Evolutionary conservation across 1,139 yeast genomes (phyloP), one percentile per base, ranked within the genome.

Genomic region (Hansenula sp.): DNA sequence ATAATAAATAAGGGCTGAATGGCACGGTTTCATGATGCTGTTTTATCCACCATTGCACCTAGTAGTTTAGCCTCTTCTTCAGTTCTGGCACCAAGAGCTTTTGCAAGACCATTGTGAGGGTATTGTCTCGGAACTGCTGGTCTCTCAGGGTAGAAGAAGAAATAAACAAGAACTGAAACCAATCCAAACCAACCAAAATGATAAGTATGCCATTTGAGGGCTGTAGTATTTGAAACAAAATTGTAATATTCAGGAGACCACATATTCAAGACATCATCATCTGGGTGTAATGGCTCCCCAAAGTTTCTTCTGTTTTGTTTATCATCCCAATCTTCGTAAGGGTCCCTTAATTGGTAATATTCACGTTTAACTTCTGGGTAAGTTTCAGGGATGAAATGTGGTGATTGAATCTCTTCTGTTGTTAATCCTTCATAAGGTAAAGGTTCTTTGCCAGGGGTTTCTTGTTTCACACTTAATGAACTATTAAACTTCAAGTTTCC

Each of bases 171-270:
- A 30, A 74, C 74, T 36, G 79, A 80, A 60, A 84, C 76, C 1
- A 76, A 76, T 41, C 76, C 72, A 44, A 86, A 61, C 39, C 71
- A 67, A 11, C 76, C 75, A 57, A 84, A 77, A 65, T 84, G 84
- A 32, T 74, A 66, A 33, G 62, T 52, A 47, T 72, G 67, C 58
- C 70, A 68, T 52, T 70, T 73, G 45, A 82, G 64, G 3, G 96
- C 96, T 36, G 79, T 72, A 47, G 67, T 63, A 63, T 85, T 84
- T 34, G 77, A 68, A 37, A 81, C 85, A 40, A 71, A 63, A 57
- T 81, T 80, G 62, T 72, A 81, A 59, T 81, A 77, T 60, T 87
- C 95, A 17, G 96, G 95, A 12, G 96, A 81, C 96, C 96, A 88
- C 72, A 86, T 76, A 62, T 88, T 93, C 60, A 82, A 73, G 62